Conservation (phyloP, 2,329 filamentous ascomycete species). For the Chrysoporthe deuterocubensis region DNA sequence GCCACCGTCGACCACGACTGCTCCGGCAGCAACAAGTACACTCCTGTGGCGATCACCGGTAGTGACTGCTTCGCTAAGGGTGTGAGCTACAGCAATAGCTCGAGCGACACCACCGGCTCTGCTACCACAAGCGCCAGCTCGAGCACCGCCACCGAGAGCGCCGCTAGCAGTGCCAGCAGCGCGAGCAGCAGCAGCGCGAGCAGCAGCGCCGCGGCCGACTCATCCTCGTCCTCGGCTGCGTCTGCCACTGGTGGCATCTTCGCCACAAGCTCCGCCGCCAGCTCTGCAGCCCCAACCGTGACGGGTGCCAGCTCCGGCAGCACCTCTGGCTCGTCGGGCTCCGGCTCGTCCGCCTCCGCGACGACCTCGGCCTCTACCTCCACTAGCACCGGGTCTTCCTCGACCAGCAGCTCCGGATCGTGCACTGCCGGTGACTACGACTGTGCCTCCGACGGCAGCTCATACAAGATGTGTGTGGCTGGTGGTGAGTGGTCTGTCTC, state of each 20-base stretch:
- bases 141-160: constrained; percentile 35
- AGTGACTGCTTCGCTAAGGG: constrained; percentile 26
- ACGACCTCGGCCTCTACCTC: constrained; percentile 31
- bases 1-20: constrained; percentile 45
- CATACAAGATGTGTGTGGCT: constrained; percentile 23
- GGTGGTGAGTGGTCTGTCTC: constrained; percentile 25
- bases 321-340: constrained; percentile 3
- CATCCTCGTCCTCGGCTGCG: background rate
- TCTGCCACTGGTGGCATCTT: constrained; percentile 14
- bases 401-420: constrained; percentile 27
- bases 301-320: constrained; percentile 32
- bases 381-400: constrained; percentile 11
- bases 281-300: constrained; percentile 28
- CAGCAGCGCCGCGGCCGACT: background rate
- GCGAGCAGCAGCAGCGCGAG: background rate
- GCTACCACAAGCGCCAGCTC: constrained; percentile 28
- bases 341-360: constrained; percentile 33
- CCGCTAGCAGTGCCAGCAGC: constrained; percentile 11
- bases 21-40: constrained; percentile 15
- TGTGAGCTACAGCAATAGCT: constrained; percentile 22
- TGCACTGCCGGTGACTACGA: constrained; percentile 26
- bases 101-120: constrained; percentile 38
- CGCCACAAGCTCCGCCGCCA: constrained; percentile 40
- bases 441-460: constrained; percentile 17
- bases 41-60: constrained; percentile 21